These are phyloP conservation scores for Kuraishia borneana DNA, from an alignment of 805 yeast species.

Conservation along the genomic window DNA sequence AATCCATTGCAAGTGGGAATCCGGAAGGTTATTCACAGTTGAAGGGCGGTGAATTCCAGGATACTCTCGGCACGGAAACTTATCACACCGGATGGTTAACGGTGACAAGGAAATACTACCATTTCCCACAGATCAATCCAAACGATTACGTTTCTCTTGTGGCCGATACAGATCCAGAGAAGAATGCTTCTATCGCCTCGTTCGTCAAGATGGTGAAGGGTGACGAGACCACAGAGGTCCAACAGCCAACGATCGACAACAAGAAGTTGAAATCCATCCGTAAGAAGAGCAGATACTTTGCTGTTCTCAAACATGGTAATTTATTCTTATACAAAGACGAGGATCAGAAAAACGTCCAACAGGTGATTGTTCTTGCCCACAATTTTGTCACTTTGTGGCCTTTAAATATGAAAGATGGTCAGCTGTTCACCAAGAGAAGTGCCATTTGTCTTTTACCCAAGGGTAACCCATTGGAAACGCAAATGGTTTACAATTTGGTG, in stretches of 20 bases:
- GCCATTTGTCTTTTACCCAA: conserved; percentile 61
- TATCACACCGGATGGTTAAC: conserved; percentile 68
- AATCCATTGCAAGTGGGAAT: conserved; percentile 11
- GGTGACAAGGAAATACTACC: conserved; percentile 70
- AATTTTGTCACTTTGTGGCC: conserved; percentile 83
- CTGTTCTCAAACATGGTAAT: conserved; percentile 77
- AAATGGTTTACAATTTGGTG: conserved; percentile 6
- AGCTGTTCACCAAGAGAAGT: conserved; percentile 67
- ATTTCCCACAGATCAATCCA: conserved; percentile 29
- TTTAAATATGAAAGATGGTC: conserved; percentile 57
- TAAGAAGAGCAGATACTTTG: conserved; percentile 53
- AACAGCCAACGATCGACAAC: conserved; percentile 19
- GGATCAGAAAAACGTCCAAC: conserved; percentile 50
- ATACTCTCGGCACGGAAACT: conserved; percentile 56
- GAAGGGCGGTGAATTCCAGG: conserved; percentile 58
- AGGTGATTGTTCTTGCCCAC: conserved; percentile 67
- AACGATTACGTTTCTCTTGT: conserved; percentile 7
- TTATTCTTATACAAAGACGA: conserved; percentile 75
- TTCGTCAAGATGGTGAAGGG: conserved; percentile 12
- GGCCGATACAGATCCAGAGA: conserved; percentile 3
- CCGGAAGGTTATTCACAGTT: conserved; percentile 20
- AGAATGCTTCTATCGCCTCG: background rate
- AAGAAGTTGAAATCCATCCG: conserved; percentile 25
- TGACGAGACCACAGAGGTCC: conserved; percentile 3
- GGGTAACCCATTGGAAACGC: conserved; percentile 17